Percentiles rank a stretch among this genome's conserved stretches.
These are phyloP conservation scores for Inonotus hispidus DNA, from an alignment of 1,284 basidiomycete species.

Conservation along the genomic window DNA sequence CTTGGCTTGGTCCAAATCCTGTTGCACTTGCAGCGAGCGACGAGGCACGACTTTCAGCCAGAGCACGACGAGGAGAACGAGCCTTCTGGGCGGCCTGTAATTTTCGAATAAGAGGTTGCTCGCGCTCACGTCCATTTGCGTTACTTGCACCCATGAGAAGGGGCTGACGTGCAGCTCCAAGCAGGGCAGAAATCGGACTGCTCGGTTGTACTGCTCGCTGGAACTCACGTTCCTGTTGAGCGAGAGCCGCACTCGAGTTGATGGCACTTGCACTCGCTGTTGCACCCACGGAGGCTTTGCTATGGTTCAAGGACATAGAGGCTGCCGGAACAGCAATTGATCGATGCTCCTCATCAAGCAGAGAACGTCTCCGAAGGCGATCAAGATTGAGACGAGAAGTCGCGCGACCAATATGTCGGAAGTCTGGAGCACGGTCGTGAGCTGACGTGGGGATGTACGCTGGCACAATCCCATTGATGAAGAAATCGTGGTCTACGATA, in stretches of 20 bases:
- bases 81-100: constrained; percentile 42
- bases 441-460: constrained; percentile 75
- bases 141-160: constrained; percentile 63
- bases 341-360: constrained; percentile 56
- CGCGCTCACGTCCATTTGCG: constrained; percentile 27
- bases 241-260: constrained; percentile 48
- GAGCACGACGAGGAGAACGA: constrained; percentile 26
- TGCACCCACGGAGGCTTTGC: constrained; percentile 18
- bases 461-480: constrained; percentile 79
- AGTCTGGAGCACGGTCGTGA: constrained; percentile 71
- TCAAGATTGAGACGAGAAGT: constrained; percentile 70
- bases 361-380: constrained; percentile 51
- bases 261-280: constrained; percentile 25
- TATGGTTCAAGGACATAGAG: constrained; percentile 21
- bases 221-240: constrained; percentile 93
- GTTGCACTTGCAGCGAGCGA: constrained; percentile 16
- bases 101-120: constrained; percentile 54
- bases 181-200: constrained; percentile 87
- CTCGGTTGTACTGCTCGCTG: constrained; percentile 93
- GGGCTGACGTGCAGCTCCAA: constrained; percentile 86
- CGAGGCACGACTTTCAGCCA: not conserved
- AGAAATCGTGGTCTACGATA: constrained; percentile 85
- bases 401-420: constrained; percentile 56
- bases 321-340: constrained; percentile 35
- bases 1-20: constrained; percentile 28